Conservation (phyloP, 768 basidiomycete species). For the Gloeopeniophorella convolvens region DNA sequence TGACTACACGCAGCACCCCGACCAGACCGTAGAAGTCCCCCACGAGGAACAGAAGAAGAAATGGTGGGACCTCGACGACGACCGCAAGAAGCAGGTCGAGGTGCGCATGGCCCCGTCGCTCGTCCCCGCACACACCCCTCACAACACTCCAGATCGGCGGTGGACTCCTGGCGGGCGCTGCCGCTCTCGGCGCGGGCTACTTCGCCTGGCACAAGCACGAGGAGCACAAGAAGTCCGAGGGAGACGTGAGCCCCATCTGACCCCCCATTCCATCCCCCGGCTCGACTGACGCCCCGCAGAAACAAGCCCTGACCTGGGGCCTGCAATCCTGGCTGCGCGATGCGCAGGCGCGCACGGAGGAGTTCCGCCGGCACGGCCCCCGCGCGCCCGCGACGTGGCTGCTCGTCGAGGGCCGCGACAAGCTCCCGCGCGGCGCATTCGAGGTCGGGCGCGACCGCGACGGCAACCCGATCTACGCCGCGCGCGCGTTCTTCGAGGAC, state of each 20-base stretch:
- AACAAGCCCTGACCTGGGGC: constrained; percentile 46
- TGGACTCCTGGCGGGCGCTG: constrained; percentile 51
- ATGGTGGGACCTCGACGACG: constrained; percentile 50
- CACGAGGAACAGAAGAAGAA: constrained; percentile 45
- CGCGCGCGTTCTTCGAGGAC: constrained; percentile 52
- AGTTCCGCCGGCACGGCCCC: constrained; percentile 40
- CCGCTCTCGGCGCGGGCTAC: constrained; percentile 43
- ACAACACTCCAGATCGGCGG: constrained; percentile 48
- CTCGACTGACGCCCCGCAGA: constrained; percentile 28
- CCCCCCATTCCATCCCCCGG: background rate
- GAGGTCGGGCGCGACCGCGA: constrained; percentile 45
- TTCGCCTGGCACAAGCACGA: constrained; percentile 50
- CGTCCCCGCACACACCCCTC: background rate
- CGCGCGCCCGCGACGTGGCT: constrained; percentile 54
- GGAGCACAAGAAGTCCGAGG: constrained; percentile 38
- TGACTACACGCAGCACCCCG: constrained; percentile 24
- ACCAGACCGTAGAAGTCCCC: constrained; percentile 28
- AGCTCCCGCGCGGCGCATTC: constrained; percentile 53
- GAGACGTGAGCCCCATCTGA: constrained; percentile 49
- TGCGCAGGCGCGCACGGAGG: constrained; percentile 46
- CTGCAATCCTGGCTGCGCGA: constrained; percentile 49
- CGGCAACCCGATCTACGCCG: constrained; percentile 47
- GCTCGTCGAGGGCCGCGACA: constrained; percentile 45
- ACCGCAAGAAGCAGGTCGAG: constrained; percentile 53
- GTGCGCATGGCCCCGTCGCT: constrained; percentile 27